Evolutionary conservation across 371 early-diverging fungal species (phyloP), one percentile per base, ranked within the genome.

Genomic region (Haplosporangium sp.): DNA sequence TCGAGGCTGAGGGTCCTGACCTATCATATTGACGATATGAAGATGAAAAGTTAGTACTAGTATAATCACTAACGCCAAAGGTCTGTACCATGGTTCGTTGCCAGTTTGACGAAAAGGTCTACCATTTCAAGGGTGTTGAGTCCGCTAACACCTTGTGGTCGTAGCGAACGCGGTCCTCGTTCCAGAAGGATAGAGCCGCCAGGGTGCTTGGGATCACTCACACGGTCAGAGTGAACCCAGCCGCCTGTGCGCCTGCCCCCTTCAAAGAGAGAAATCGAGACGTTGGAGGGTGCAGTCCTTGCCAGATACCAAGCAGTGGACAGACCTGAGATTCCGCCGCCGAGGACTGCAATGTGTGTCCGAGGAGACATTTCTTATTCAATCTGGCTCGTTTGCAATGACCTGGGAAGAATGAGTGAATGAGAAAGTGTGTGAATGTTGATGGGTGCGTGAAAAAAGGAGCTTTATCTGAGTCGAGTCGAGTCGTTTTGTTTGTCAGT

Each of bases 281-380:
- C 83, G 16, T 77, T 66, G 7, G 69, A 12, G 5, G 89, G 89
- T 0, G 89, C 82, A 54, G 86, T 77, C 36, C 86, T 83, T 6
- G 95, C 83, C 16, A 96, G 82, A 81, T 93, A 91, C 84, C 92
- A 95, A 5, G 96, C 95, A 0, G 95, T 82, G 13, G 95, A 87
- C 43, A 98, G 90, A 4, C 98, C 97, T 38, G 95, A 91, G 68
- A 98, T 92, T 23, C 98, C 98, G 42, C 96, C 97, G 45, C 98
- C 98, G 2, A 97, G 83, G 12, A 98, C 89, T 14, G 90, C 90
- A 59, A 93, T 73, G 62, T 73, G 69, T 9, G 80, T 69, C 51
- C 65, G 60, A 11, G 80, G 73, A 20, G 80, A 36, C 80, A 79
- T 79, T 13, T 29, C 29, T 29, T 29, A 29, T 29, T 29, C 29